Conservation (phyloP, 1,284 basidiomycete genomes). For the Fomes fomentarius region DNA sequence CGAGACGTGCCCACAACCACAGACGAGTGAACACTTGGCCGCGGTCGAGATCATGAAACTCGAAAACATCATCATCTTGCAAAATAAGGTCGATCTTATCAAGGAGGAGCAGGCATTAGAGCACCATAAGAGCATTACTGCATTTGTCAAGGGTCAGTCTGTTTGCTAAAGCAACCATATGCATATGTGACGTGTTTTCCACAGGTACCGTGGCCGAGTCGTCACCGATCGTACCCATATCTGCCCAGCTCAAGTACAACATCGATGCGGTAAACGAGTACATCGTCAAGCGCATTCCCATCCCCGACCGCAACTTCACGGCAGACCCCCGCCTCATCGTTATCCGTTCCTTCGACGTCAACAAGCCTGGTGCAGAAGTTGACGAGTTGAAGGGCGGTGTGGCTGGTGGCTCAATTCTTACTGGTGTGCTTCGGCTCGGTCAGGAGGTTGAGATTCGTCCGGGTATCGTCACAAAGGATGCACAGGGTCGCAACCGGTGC, state of each 20-base stretch:
- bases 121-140: constrained; percentile 90
- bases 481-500: constrained; percentile 88
- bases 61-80: constrained; percentile 96
- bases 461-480: constrained; percentile 96
- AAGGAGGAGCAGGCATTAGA: constrained; percentile 91
- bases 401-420: constrained; percentile 95
- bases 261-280: constrained; percentile 99
- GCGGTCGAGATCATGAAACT: constrained; percentile 99
- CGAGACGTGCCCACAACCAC: constrained; percentile 98
- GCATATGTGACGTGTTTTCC: neutral
- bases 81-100: constrained; percentile 97
- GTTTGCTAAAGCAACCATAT: neutral
- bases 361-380: constrained; percentile 97
- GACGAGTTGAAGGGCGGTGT: constrained; percentile 98
- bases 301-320: constrained; percentile 92
- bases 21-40: constrained; percentile 98
- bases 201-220: constrained; percentile 94
- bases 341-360: constrained; percentile 99
- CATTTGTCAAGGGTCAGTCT: constrained; percentile 85
- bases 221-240: constrained; percentile 98
- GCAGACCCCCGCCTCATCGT: constrained; percentile 94
- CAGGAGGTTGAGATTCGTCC: constrained; percentile 98
- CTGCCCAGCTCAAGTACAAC: constrained; percentile 98
- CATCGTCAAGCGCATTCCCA: constrained; percentile 95
- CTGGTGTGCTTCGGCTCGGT: constrained; percentile 89